Base-by-base conservation (phyloP, 2,329 filamentous ascomycete species). In the Arthrobotrys musiformis region DNA sequence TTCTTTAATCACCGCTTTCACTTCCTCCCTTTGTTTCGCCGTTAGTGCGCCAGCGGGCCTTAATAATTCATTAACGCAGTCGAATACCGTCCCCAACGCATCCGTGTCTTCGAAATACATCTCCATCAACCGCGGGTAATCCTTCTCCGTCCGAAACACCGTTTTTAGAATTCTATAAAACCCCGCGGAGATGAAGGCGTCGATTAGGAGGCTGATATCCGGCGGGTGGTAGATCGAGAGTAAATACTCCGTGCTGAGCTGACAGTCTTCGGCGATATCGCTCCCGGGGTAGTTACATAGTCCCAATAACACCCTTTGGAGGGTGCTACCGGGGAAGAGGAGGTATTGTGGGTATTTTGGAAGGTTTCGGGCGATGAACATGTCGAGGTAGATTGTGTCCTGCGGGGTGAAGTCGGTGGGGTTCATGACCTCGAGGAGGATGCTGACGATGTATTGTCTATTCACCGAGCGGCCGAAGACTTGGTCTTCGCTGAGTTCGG, bases 301-400 rank as follows among this genome's bases (percentile, higher is more conserved):
- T 1, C 93, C 91, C 40, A 89, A 86, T 26, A 99, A 86, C 8
- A 97, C 90, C 74, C 90, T 90, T 74, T 93, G 92, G 0, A 99
- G 86, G 1, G 92, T 91, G 1, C 92, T 93, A 17, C 94, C 95
- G 0, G 94, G 92, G 54, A 99, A 89, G 9, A 98, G 88, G 61
- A 99, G 90, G 81, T 97, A 97, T 82, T 98, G 94, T 0, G 94
- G 93, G 81, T 97, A 99, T 83, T 99, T 99, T 2, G 96, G 93
- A 60, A 99, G 85, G 82, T 97, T 99, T 69, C 95, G 90, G 17
- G 95, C 94, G 82, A 99, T 92, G 82, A 99, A 99, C 93, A 99
- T 99, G 84, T 99, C 93, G 50, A 99, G 88, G 83, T 97, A 99
- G 69, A 99, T 92, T 11, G 92, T 94, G 82, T 98, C 93, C 77